Conservation (phyloP, 2,329 filamentous ascomycete genomes). For the Alternaria triticimaculans region DNA sequence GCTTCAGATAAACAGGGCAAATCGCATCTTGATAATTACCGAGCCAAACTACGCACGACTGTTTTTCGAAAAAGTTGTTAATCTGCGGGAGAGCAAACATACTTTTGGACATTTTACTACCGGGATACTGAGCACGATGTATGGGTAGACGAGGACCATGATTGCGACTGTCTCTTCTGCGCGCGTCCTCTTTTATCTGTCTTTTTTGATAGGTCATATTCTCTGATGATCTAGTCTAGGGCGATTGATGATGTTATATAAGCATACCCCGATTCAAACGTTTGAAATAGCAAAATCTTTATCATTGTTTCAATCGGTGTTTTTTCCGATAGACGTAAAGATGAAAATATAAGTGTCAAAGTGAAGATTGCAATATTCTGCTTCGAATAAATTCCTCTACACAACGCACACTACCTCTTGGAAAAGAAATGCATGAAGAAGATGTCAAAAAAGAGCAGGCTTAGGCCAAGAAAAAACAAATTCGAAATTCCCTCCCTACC, state of each 20-base stretch:
- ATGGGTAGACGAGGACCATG: neutral
- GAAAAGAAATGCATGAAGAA: too few relatives aligned
- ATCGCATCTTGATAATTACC: neutral
- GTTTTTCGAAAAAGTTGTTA: neutral
- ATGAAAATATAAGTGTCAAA: too few relatives aligned
- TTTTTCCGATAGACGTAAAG: too few relatives aligned
- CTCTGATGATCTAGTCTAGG: neutral
- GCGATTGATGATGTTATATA: neutral
- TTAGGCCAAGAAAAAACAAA: too few relatives aligned
- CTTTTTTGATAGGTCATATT: too few relatives aligned
- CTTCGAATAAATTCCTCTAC: too few relatives aligned
- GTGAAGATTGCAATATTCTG: too few relatives aligned
- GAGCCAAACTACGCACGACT: neutral
- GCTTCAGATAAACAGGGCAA: constrained; percentile 67
- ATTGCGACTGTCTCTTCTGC: neutral
- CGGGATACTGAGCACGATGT: neutral
- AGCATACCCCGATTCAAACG: neutral
- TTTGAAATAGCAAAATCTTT: neutral
- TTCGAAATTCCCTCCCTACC: too few relatives aligned
- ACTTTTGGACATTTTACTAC: neutral
- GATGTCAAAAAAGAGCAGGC: too few relatives aligned
- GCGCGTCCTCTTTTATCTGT: neutral
- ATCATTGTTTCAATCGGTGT: neutral
- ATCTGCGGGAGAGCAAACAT: neutral
- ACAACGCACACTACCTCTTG: too few relatives aligned